Evolutionary conservation across 2,329 filamentous ascomycete genomes (phyloP), one percentile per base, ranked within the genome.

Genomic region (Arthrobotrys megalospora): DNA sequence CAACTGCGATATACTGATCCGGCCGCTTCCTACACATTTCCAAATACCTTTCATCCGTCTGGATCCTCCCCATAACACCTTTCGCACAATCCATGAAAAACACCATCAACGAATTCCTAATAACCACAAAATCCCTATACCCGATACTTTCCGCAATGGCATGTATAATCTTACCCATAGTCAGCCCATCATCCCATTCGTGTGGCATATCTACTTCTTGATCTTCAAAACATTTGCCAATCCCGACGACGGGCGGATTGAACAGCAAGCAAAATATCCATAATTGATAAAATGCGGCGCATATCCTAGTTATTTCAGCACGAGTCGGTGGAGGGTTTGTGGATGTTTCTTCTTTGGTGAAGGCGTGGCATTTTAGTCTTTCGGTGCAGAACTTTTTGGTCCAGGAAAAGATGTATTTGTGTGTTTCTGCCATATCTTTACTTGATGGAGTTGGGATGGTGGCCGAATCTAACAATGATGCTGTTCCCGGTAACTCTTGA

Each of bases 281-380:
- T 7, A 64, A 53, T 38, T 72, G 68, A 36, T 72, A 72, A 21
- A 72, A 72, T 14, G 58, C 45, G 10, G 43, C 14, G 14, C 32
- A 32, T 19, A 72, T 19, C 12, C 68, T 53, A 5, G 45, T 55
- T 14, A 53, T 14, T 8, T 72, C 68, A 0, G 43, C n/a, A 5
- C 45, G 21, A 12, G 47, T 72, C 5, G 58, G 45, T 14, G 68
- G 68, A 5, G 14, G 32, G 14, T 64, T 64, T 11, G 48, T n/a
- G n/a, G 3, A 19, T 4, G n/a, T 28, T 16, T 48, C 32, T 19
- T 64, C 48, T 2, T n/a, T 24, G 1, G 55, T 72, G 11, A 64
- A 14, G 0, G 19, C 16, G 36, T 72, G 16, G 8, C 14, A 41
- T 50, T 47, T 53, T 11, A 72, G 12, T 3, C 19, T 4, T 10